A percentile compares a stretch with the other conserved stretches of the same genome.
phyloP scores from a whole-genome alignment of 2,329 filamentous ascomycete species.

The Chrysoporthe deuterocubensis region DNA sequence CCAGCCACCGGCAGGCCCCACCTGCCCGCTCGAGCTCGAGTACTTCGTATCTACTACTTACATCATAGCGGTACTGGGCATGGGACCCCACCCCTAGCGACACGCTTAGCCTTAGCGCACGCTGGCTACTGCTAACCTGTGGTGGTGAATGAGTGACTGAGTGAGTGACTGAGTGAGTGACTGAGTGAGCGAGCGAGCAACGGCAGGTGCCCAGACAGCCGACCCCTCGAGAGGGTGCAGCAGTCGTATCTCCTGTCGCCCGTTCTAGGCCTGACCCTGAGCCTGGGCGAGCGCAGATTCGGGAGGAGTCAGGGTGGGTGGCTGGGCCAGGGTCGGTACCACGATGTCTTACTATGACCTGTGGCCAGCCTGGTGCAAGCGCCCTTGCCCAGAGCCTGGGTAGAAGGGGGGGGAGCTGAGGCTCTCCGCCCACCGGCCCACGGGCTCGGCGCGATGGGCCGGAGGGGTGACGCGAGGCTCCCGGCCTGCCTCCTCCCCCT shows the following conservation, averaged over 20 bases:
- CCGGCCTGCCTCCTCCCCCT: no score
- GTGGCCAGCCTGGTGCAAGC: not conserved
- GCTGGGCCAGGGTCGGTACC: not conserved
- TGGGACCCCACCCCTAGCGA: not conserved
- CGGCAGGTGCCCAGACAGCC: no score
- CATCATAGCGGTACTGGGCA: not conserved
- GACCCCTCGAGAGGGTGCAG: no score
- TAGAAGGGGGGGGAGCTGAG: not conserved
- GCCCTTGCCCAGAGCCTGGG: not conserved
- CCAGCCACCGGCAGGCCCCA: slow-evolving; percentile 9
- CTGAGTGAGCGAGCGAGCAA: no score
- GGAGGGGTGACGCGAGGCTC: no score
- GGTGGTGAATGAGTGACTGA: no score
- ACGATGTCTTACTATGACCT: not conserved
- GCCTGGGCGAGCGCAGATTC: not conserved
- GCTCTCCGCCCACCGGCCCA: no score
- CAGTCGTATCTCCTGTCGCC: no score
- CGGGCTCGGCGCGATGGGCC: no score
- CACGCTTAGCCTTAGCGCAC: not conserved
- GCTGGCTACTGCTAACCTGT: not conserved
- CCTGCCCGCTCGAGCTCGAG: not conserved
- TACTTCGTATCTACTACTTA: slow-evolving; percentile 3
- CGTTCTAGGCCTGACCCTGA: no score
- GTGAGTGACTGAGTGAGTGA: no score
- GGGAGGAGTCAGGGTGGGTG: not conserved